Evolutionary conservation across 805 yeast genomes (phyloP).

Genomic region (Sugiyamaella qingdaonensis): DNA sequence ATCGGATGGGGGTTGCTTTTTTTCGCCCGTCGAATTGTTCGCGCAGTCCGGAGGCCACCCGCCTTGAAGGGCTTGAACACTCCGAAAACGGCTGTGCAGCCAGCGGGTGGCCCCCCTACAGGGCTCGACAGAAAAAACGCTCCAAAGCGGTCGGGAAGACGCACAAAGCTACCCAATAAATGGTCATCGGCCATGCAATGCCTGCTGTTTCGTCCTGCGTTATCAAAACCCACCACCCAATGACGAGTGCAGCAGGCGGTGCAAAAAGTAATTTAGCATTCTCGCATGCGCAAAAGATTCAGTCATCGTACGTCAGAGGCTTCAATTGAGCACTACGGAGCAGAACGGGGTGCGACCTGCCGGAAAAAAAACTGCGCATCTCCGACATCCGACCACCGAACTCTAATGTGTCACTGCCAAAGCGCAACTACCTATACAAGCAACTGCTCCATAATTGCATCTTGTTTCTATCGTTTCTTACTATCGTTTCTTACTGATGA

Average conservation of each 20-base stretch:
- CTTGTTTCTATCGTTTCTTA: no score
- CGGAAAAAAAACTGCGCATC: neutral
- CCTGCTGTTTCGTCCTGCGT: slow-evolving; percentile 5
- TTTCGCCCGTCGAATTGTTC: neutral
- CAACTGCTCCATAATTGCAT: no score
- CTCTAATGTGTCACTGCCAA: no score
- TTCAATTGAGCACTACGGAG: neutral
- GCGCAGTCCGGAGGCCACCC: no score
- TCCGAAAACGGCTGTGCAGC: no score
- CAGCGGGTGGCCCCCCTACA: no score
- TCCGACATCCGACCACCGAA: neutral
- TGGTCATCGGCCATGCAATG: slow-evolving; percentile 2
- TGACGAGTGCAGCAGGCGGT: neutral
- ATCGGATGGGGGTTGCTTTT: neutral
- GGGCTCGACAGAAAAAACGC: no score
- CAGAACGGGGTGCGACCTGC: neutral
- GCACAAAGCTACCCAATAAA: neutral
- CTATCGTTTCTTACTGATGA: no score
- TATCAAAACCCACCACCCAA: slow-evolving; percentile 6
- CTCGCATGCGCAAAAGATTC: slow-evolving; percentile 1
- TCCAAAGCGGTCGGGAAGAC: no score
- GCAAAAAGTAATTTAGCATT: slow-evolving; percentile 10
- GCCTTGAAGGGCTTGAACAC: no score
- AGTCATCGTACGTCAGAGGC: slow-evolving; percentile 6
- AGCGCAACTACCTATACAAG: no score